phyloP scores from a whole-genome alignment of 2,329 filamentous ascomycete genomes.

The Blastomyces silverae region DNA sequence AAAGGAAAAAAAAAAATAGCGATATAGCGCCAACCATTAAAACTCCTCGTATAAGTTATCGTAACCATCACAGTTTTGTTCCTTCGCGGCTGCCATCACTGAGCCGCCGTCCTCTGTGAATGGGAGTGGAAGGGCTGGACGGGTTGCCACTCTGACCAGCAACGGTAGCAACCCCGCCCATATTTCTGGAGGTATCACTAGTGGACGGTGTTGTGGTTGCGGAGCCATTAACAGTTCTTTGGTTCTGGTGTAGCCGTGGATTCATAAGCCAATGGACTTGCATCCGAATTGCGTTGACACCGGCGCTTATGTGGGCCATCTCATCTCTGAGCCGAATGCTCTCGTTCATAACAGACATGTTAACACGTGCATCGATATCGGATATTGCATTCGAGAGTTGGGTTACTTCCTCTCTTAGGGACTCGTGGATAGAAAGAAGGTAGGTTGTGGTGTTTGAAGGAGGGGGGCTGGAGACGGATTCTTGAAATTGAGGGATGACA shows the following conservation, averaged over 20 bases:
- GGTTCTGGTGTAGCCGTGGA: slow-evolving; percentile 46
- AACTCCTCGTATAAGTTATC: neutral
- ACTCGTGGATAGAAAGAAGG: slow-evolving; percentile 55
- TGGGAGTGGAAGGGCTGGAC: slow-evolving; percentile 24
- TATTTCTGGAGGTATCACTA: slow-evolving; percentile 17
- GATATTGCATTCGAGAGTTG: slow-evolving; percentile 50
- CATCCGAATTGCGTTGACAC: slow-evolving; percentile 52
- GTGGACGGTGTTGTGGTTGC: slow-evolving; percentile 17
- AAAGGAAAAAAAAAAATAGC: too few relatives aligned
- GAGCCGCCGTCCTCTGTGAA: slow-evolving; percentile 29
- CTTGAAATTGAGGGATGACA: neutral
- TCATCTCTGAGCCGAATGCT: slow-evolving; percentile 56
- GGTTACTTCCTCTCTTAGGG: slow-evolving; percentile 53
- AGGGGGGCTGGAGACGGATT: slow-evolving; percentile 25
- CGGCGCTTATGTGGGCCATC: slow-evolving; percentile 55
- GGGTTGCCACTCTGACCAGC: slow-evolving; percentile 20
- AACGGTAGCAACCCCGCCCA: slow-evolving; percentile 14
- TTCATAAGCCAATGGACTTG: slow-evolving; percentile 59
- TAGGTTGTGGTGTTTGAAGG: slow-evolving; percentile 47
- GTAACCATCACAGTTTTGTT: slow-evolving; percentile 30
- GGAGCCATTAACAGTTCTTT: slow-evolving; percentile 24
- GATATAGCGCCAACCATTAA: neutral
- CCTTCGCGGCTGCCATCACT: slow-evolving; percentile 40
- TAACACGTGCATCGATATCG: slow-evolving; percentile 55
- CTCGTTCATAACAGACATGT: slow-evolving; percentile 58